Conservation (phyloP, 768 basidiomycete species). For the Amanita muscaria region DNA sequence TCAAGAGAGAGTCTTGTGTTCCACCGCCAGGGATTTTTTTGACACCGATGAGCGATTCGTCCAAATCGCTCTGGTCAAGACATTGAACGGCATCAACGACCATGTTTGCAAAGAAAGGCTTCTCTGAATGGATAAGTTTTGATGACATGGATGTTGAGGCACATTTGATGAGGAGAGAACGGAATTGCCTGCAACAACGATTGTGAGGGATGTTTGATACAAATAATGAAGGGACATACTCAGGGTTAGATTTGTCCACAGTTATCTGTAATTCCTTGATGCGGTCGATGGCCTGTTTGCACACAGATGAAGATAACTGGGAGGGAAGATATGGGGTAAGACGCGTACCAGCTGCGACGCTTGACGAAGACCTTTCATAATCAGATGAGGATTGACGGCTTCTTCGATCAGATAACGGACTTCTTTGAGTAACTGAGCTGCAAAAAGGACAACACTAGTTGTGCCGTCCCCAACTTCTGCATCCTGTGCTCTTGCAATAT, state of each 20-base stretch:
- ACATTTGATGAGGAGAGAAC: constrained; percentile 89
- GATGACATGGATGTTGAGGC: constrained; percentile 99
- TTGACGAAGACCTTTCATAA: constrained; percentile 92
- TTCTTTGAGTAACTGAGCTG: constrained; percentile 92
- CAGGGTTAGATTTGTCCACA: constrained; percentile 83
- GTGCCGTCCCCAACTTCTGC: constrained; percentile 99
- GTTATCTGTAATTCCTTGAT: constrained; percentile 86
- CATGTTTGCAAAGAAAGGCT: constrained; percentile 98
- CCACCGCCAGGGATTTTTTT: constrained; percentile 98
- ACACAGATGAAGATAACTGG: constrained; percentile 9
- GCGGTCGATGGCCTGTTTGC: constrained; percentile 64
- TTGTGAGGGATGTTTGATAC: constrained; percentile 8
- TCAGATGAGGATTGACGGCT: constrained; percentile 93
- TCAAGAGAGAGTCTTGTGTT: constrained; percentile 89
- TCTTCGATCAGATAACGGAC: constrained; percentile 89
- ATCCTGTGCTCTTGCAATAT: constrained; percentile 96
- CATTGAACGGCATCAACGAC: constrained; percentile 94
- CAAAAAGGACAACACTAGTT: constrained; percentile 90
- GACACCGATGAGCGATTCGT: constrained; percentile 93
- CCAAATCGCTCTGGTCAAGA: constrained; percentile 87
- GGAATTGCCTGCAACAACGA: constrained; percentile 62
- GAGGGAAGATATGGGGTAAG: constrained; percentile 5
- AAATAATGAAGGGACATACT: constrained; percentile 42
- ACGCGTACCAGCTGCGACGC: constrained; percentile 73
- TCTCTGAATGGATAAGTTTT: constrained; percentile 97